Evolutionary conservation across 805 yeast genomes (phyloP).

Genomic region (Schizosaccharomyces osmophilus): DNA sequence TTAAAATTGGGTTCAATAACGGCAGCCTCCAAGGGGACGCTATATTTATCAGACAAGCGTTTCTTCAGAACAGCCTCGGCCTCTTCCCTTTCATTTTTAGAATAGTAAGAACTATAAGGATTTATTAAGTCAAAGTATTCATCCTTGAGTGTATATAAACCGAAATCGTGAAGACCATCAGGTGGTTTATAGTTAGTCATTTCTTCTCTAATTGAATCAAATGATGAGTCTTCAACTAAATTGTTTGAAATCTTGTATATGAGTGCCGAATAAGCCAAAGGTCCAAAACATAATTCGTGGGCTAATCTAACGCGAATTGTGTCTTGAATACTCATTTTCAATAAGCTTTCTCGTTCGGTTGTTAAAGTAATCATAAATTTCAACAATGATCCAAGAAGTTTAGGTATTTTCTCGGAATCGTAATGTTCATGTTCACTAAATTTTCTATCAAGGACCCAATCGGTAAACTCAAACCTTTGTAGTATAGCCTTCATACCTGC

Average conservation of each 20-base stretch:
- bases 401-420: conserved; percentile 21
- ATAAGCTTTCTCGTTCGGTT: conserved; percentile 27
- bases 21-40: neutral
- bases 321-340: neutral
- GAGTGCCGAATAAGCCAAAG: conserved; percentile 46
- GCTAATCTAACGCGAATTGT: conserved; percentile 33
- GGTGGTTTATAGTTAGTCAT: conserved; percentile 42
- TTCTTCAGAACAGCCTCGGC: conserved; percentile 40
- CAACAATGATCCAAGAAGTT: conserved; percentile 59
- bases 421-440: conserved; percentile 3
- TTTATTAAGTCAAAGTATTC: conserved; percentile 26
- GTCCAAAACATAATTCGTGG: conserved; percentile 55
- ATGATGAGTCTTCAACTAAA: conserved; percentile 42
- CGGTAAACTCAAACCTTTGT: conserved; percentile 22
- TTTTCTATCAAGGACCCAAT: neutral
- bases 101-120: conserved; percentile 60
- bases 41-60: neutral
- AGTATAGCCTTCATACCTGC: conserved; percentile 32
- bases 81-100: conserved; percentile 59
- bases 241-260: conserved; percentile 52
- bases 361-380: conserved; percentile 41
- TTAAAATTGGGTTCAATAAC: neutral
- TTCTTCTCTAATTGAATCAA: conserved; percentile 34
- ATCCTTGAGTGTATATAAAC: conserved; percentile 39
- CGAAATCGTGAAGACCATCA: conserved; percentile 28